Evolutionary conservation across 1,284 basidiomycete species (phyloP).

Genomic region (Neolentinus lepideus): DNA sequence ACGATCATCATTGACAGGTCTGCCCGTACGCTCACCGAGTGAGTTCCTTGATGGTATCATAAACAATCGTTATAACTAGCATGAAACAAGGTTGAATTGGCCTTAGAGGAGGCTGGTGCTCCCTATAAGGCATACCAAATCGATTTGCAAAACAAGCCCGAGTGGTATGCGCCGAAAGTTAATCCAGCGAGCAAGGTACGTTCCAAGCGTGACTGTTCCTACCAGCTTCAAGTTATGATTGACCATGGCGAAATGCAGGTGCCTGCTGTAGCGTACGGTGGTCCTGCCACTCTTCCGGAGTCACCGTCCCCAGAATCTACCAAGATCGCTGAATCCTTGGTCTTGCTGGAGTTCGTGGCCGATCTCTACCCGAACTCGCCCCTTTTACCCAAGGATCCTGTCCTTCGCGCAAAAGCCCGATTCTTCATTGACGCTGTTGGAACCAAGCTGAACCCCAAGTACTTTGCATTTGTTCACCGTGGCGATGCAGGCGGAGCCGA

Average conservation of each 20-base stretch:
- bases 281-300: slow-evolving; percentile 41
- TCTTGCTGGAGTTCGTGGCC: slow-evolving; percentile 56
- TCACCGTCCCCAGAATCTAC: slow-evolving; percentile 46
- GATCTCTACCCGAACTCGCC: slow-evolving; percentile 40
- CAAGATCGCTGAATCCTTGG: slow-evolving; percentile 56
- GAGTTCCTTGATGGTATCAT: slow-evolving; percentile 7
- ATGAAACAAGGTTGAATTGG: slow-evolving; percentile 41
- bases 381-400: slow-evolving; percentile 47
- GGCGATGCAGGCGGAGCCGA: slow-evolving; percentile 31
- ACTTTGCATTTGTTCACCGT: slow-evolving; percentile 24
- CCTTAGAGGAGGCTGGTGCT: slow-evolving; percentile 46
- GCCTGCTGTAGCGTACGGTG: slow-evolving; percentile 52
- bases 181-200: slow-evolving; percentile 58
- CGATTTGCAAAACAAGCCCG: slow-evolving; percentile 55
- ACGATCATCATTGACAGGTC: slow-evolving; percentile 19
- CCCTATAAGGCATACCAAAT: slow-evolving; percentile 43
- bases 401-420: slow-evolving; percentile 46
- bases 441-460: slow-evolving; percentile 34
- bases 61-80: not conserved
- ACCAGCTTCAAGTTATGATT: not conserved
- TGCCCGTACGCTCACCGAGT: slow-evolving; percentile 44
- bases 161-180: slow-evolving; percentile 53
- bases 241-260: slow-evolving; percentile 25
- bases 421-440: slow-evolving; percentile 51
- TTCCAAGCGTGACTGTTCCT: not conserved